Evolutionary conservation across 108 stramenopile genomes (phyloP).

Genomic region (Schizochytrium sp.): DNA sequence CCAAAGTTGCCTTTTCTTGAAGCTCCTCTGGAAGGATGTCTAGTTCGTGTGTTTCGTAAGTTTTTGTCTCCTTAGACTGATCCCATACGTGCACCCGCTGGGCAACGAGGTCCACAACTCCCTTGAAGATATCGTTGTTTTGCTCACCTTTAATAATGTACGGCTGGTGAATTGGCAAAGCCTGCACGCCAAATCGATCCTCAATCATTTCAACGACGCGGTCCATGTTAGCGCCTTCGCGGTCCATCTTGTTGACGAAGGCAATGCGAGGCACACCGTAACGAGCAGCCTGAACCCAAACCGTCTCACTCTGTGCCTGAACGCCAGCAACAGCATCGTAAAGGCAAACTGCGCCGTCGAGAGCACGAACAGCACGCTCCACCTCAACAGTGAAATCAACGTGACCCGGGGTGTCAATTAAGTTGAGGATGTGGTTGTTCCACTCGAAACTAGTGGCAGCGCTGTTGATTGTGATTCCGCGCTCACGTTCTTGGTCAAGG

Average conservation of each 20-base stretch:
- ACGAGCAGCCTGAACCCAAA: slow-evolving; percentile 95
- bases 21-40: not conserved
- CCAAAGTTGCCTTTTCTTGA: not conserved
- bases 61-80: slow-evolving; percentile 42
- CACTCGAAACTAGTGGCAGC: slow-evolving; percentile 94
- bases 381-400: slow-evolving; percentile 99
- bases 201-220: slow-evolving; percentile 82
- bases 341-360: slow-evolving; percentile 96
- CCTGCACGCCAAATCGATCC: slow-evolving; percentile 75
- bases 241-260: slow-evolving; percentile 98
- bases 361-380: slow-evolving; percentile 91
- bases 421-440: slow-evolving; percentile 93
- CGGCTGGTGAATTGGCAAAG: slow-evolving; percentile 71
- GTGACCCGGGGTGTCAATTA: slow-evolving; percentile 99
- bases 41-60: slow-evolving; percentile 27
- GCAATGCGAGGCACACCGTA: slow-evolving; percentile 93
- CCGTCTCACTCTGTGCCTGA: slow-evolving; percentile 97
- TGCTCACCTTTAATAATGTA: slow-evolving; percentile 55
- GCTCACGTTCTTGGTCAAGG: slow-evolving; percentile 94
- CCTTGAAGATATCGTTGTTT: slow-evolving; percentile 83
- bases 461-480: slow-evolving; percentile 98
- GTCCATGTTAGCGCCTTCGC: slow-evolving; percentile 90
- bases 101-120: slow-evolving; percentile 90
- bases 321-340: slow-evolving; percentile 98
- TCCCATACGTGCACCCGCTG: slow-evolving; percentile 93